Evolutionary conservation across 2,329 filamentous ascomycete species (phyloP), one percentile per base, ranked within the genome.

Genomic region (Cercospora zeae-maydis): DNA sequence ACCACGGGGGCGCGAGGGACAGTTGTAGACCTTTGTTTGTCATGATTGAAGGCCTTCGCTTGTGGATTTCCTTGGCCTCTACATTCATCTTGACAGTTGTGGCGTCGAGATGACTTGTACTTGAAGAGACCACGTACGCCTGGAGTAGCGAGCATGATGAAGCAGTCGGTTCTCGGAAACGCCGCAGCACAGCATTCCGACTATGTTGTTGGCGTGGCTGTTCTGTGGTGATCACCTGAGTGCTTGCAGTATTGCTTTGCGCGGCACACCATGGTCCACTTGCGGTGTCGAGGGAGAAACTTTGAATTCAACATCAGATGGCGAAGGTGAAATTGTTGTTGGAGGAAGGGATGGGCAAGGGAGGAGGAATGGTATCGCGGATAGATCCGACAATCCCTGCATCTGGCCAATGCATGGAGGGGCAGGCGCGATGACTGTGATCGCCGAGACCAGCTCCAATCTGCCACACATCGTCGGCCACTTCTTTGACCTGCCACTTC

Each of bases 351-450:
- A 27, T n/a, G n/a, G n/a, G n/a, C n/a, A n/a, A 6, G 24, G 24
- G 6, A 27, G 24, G 24, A 6, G 14, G 11, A n/a, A n/a, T 14
- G 4, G 24, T 33, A 53, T 53, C 49, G 9, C 49, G 49, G 49
- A 10, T 34, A 53, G 49, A 53, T 53, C 49, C 49, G 49, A 1
- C 0, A 0, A 6, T 4, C 49, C 49, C 49, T 53, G 30, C 49
- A 34, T 30, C 49, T 53, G 49, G 49, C 49, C 49, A 53, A 53
- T 53, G 49, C 49, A 34, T 53, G 49, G 49, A 16, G 49, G 49
- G 49, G 49, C 49, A 53, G 16, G n/a, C 27, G 49, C 49, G 49
- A 53, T 53, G 49, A 53, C 49, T 53, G 49, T 53, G 49, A 53
- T 53, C 49, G 49, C 49, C 49, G 49, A 53, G 31, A 53, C 49